Percentiles rank a stretch among this genome's conserved stretches.
Evolutionary conservation across 2,329 filamentous ascomycete species (phyloP).

Genomic region (Blastomyces gilchristii): DNA sequence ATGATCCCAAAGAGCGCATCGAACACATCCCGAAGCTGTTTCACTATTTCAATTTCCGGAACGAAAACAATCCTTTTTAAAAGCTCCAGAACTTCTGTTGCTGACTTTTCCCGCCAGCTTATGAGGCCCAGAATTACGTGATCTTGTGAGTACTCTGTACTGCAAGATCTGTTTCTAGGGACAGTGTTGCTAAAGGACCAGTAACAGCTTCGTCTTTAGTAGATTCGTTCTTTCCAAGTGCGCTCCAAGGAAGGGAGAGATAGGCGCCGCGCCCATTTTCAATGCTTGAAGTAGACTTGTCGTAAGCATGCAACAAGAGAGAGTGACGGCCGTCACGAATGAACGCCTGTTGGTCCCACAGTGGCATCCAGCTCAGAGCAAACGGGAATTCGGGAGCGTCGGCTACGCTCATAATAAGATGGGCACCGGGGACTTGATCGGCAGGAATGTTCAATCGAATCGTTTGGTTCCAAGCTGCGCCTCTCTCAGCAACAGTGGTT

Average conservation of each 20-base stretch:
- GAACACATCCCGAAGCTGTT: slow-evolving; percentile 79
- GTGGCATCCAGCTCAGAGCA: slow-evolving; percentile 80
- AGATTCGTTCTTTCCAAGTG: slow-evolving; percentile 55
- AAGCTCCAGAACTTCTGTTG: slow-evolving; percentile 60
- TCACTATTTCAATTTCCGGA: slow-evolving; percentile 94
- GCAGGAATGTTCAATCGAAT: slow-evolving; percentile 69
- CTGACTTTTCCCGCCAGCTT: slow-evolving; percentile 69
- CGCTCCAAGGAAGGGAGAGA: slow-evolving; percentile 68
- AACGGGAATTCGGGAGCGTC: slow-evolving; percentile 83
- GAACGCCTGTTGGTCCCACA: slow-evolving; percentile 90
- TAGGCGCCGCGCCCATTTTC: slow-evolving; percentile 73
- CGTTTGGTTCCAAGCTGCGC: slow-evolving; percentile 79
- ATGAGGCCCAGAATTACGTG: slow-evolving; percentile 72
- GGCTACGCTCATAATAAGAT: slow-evolving; percentile 81
- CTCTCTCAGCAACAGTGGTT: slow-evolving; percentile 67
- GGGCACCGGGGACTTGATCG: slow-evolving; percentile 68
- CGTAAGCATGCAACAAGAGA: slow-evolving; percentile 77
- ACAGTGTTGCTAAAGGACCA: slow-evolving; percentile 68
- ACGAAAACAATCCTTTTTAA: slow-evolving; percentile 83
- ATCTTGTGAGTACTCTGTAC: slow-evolving; percentile 89
- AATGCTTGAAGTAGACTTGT: slow-evolving; percentile 73
- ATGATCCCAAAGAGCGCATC: slow-evolving; percentile 85
- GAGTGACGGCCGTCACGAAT: slow-evolving; percentile 74
- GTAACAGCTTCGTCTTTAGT: slow-evolving; percentile 63
- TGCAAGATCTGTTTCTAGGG: slow-evolving; percentile 82